Evolutionary conservation across 805 yeast genomes (phyloP).

Genomic region (Nakazawaea ambrosiae): DNA sequence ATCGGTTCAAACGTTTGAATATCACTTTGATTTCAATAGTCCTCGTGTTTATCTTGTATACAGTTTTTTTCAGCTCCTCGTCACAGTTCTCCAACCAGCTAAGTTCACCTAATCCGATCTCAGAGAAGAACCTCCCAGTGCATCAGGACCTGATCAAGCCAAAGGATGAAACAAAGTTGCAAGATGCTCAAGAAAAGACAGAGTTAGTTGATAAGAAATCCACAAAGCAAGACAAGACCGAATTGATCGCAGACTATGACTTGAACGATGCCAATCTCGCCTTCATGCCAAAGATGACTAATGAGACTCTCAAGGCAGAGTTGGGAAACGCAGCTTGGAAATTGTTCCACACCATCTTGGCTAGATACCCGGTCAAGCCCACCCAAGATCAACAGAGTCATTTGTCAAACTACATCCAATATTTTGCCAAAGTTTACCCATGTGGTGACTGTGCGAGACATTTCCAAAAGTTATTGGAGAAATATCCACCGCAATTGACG

Average conservation of each 20-base stretch:
- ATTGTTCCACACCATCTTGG: slow-evolving; percentile 83
- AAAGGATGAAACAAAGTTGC: not conserved
- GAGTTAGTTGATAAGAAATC: too few species aligned
- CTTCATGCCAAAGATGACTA: slow-evolving; percentile 90
- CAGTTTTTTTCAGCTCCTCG: slow-evolving; percentile 14
- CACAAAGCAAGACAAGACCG: too few species aligned
- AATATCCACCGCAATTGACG: slow-evolving; percentile 80
- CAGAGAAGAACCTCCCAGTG: not conserved
- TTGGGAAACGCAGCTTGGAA: slow-evolving; percentile 92
- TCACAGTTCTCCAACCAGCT: slow-evolving; percentile 13
- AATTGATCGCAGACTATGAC: too few species aligned
- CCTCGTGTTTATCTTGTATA: slow-evolving; percentile 14
- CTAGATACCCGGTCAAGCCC: slow-evolving; percentile 88
- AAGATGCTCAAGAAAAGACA: too few species aligned
- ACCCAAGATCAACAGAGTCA: slow-evolving; percentile 54
- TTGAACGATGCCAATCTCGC: slow-evolving; percentile 22
- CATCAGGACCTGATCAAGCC: not conserved
- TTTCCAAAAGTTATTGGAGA: slow-evolving; percentile 59
- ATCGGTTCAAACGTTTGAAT: slow-evolving; percentile 5
- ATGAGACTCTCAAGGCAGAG: slow-evolving; percentile 45
- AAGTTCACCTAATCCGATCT: slow-evolving; percentile 17
- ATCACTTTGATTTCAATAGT: slow-evolving; percentile 12
- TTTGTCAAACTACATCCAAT: slow-evolving; percentile 52
- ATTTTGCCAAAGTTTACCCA: slow-evolving; percentile 90
- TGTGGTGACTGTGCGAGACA: slow-evolving; percentile 97